Conservation (phyloP, 768 basidiomycete genomes). For the Rhodotorula paludigena region DNA sequence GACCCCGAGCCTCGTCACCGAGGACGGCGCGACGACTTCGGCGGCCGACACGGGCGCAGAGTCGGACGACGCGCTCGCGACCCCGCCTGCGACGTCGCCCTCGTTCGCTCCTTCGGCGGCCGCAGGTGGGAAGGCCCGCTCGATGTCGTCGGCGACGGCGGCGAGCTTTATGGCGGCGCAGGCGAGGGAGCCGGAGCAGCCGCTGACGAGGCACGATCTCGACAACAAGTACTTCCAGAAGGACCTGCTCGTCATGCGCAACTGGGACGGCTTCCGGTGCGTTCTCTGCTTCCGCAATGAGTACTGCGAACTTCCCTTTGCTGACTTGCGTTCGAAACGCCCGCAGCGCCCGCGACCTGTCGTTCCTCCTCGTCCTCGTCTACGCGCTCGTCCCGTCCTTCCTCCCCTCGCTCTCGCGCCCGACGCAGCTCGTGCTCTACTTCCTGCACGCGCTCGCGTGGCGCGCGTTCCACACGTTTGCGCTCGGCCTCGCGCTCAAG, state of each 20-base stretch:
- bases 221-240: slow-evolving; percentile 83
- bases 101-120: background rate
- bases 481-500: slow-evolving; percentile 73
- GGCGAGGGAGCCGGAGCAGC: background rate
- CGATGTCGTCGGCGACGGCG: background rate
- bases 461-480: slow-evolving; percentile 82
- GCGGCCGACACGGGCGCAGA: background rate
- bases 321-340: background rate
- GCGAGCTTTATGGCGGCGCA: background rate
- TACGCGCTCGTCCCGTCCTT: slow-evolving; percentile 63
- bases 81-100: background rate
- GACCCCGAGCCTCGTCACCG: slow-evolving; percentile 7
- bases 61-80: background rate
- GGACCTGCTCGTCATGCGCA: slow-evolving; percentile 72
- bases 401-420: slow-evolving; percentile 57
- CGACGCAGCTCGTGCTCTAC: slow-evolving; percentile 60
- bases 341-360: slow-evolving; percentile 74
- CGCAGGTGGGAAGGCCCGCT: background rate
- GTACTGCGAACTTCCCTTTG: no score
- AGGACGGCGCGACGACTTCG: background rate
- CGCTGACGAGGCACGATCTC: slow-evolving; percentile 66
- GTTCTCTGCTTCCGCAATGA: slow-evolving; percentile 43
- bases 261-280: slow-evolving; percentile 80
- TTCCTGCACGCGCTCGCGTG: slow-evolving; percentile 78
- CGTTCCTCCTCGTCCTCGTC: slow-evolving; percentile 66